phyloP scores from a whole-genome alignment of 2,329 filamentous ascomycete species.

The Monilinia fructicola region DNA sequence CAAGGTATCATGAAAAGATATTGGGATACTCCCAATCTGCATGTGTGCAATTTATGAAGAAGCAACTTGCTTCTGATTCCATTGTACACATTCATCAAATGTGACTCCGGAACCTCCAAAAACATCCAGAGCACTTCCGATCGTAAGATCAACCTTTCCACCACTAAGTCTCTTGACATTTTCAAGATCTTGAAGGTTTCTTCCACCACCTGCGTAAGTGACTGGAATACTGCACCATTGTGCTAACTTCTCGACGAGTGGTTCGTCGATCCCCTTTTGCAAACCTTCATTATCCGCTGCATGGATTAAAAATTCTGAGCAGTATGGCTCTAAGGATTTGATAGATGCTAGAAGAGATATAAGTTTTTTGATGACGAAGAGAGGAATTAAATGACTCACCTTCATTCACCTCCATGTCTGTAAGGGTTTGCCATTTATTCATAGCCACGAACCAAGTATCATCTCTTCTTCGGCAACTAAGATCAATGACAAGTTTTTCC shows the following conservation, averaged over 20 bases:
- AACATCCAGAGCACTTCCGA: constrained; percentile 93
- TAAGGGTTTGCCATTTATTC: constrained; percentile 98
- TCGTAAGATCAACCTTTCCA: constrained; percentile 87
- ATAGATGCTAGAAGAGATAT: constrained; percentile 65
- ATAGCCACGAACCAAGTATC: constrained; percentile 94
- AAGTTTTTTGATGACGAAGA: constrained; percentile 21
- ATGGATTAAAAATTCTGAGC: constrained; percentile 95
- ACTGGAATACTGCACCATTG: constrained; percentile 90
- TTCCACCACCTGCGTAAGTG: constrained; percentile 94
- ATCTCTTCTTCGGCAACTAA: constrained; percentile 78
- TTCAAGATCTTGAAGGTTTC: constrained; percentile 77
- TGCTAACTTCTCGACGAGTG: constrained; percentile 72
- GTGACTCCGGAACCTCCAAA: constrained; percentile 87
- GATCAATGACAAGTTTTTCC: constrained; percentile 84
- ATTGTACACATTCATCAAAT: constrained; percentile 84
- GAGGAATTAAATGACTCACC: constrained; percentile 51
- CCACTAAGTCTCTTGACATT: constrained; percentile 74
- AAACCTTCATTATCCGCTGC: constrained; percentile 95
- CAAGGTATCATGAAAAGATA: background rate
- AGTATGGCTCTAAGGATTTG: constrained; percentile 78
- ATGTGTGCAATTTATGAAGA: constrained; percentile 16
- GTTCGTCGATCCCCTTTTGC: constrained; percentile 85
- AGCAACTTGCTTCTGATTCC: constrained; percentile 63
- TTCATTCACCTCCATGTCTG: constrained; percentile 89
- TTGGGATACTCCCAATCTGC: background rate